phyloP scores from a whole-genome alignment of 495 filamentous ascomycete species.

The Annulohypoxylon moriforme region DNA sequence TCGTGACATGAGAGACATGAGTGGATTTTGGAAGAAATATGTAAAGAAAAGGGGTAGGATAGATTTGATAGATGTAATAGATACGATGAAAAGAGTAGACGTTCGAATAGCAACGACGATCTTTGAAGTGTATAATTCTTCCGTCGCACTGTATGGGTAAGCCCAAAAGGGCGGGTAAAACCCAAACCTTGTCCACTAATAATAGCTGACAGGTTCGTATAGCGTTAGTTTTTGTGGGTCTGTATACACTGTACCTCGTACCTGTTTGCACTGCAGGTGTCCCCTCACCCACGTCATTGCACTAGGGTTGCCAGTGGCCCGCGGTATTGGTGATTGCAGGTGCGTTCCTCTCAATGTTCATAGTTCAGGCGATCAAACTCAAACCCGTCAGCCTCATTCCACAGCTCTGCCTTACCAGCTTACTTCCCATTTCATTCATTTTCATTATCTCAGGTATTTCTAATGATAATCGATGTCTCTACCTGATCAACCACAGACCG shows the following conservation, averaged over 20 bases:
- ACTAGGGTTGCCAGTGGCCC: not conserved
- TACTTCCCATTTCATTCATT: not conserved
- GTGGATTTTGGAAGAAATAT: not conserved
- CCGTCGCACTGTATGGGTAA: conserved; percentile 13
- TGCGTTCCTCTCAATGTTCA: not conserved
- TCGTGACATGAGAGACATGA: not conserved
- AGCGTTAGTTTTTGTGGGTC: not conserved
- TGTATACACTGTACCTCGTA: conserved; percentile 22
- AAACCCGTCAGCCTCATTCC: conserved; percentile 10
- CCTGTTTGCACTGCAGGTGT: conserved; percentile 10
- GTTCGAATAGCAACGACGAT: conserved; percentile 4
- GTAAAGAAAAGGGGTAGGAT: not conserved
- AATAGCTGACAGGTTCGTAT: not conserved
- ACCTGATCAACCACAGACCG: not conserved
- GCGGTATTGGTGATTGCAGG: not conserved
- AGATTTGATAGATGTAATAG: not conserved
- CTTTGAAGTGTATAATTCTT: not conserved
- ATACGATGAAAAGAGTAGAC: not conserved
- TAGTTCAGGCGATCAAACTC: conserved; percentile 19
- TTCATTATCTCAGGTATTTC: not conserved
- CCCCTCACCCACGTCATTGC: conserved; percentile 41
- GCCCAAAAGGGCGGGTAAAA: conserved; percentile 16
- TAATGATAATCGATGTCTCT: not conserved
- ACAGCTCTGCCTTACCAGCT: not conserved
- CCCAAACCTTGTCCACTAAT: conserved; percentile 5